Conservation (phyloP, 83 land plant species). For the Diphasiastrum complanatum region DNA sequence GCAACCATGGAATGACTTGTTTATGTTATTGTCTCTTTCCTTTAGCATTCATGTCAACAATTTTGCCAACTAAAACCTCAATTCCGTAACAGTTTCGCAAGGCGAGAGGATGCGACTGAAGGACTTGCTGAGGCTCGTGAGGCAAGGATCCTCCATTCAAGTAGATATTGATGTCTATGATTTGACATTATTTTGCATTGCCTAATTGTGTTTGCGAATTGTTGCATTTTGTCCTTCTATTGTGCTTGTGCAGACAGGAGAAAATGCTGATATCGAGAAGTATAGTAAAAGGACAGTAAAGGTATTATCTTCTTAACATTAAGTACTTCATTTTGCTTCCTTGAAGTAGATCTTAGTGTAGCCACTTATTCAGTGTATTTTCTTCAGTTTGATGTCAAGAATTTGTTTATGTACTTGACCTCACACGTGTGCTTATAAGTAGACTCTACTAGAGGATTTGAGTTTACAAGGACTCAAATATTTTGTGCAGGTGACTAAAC, state of each 20-base stretch:
- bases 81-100: conserved; percentile 41
- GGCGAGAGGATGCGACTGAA: conserved; percentile 81
- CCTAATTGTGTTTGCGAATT: not conserved
- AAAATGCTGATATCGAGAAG: conserved; percentile 76
- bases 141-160: conserved; percentile 38
- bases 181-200: not conserved
- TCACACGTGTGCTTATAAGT: no score
- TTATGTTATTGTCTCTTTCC: no score
- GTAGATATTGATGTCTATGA: no score
- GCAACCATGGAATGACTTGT: no score
- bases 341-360: not conserved
- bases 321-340: not conserved
- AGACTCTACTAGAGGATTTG: no score
- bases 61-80: no score
- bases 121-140: conserved; percentile 64
- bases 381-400: no score
- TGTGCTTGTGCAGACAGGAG: conserved; percentile 50
- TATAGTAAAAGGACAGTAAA: conserved; percentile 93
- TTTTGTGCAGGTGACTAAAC: conserved; percentile 62
- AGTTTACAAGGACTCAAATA: no score
- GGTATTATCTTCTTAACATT: conserved; percentile 31
- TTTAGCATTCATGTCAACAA: no score
- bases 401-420: no score
- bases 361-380: not conserved
- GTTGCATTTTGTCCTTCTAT: not conserved